Conservation (phyloP, 768 basidiomycete genomes). For the Mycena galopus region DNA sequence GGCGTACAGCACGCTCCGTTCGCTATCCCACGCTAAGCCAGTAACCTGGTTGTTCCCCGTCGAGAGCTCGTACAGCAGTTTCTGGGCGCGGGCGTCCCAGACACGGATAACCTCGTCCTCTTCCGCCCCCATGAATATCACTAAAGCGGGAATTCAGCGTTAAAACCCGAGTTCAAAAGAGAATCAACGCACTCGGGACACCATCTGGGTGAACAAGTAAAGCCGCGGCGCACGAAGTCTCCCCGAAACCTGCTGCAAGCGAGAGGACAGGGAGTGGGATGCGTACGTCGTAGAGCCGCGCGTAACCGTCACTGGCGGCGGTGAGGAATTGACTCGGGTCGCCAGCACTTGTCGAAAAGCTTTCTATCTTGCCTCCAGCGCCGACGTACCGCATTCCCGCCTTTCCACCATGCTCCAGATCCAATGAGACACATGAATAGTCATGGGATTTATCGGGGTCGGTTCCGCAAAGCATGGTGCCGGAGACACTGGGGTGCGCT, state of each 20-base stretch:
- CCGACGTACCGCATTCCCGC: conserved; percentile 50
- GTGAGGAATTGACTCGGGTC: conserved; percentile 55
- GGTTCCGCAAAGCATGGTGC: conserved; percentile 41
- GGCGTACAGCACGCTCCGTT: conserved; percentile 48
- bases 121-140: conserved; percentile 47
- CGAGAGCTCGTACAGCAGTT: conserved; percentile 55
- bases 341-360: conserved; percentile 49
- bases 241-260: conserved; percentile 39
- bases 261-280: conserved; percentile 52
- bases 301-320: conserved; percentile 52
- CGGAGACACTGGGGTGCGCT: conserved; percentile 39
- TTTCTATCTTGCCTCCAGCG: conserved; percentile 48
- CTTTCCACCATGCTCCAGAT: conserved; percentile 52
- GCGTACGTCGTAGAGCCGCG: conserved; percentile 54
- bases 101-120: conserved; percentile 51
- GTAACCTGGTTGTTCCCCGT: conserved; percentile 59
- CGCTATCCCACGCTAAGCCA: conserved; percentile 50
- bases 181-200: conserved; percentile 46
- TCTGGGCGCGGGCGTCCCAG: conserved; percentile 57
- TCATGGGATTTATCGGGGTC: conserved; percentile 8
- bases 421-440: conserved; percentile 43
- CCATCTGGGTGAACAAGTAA: conserved; percentile 54
- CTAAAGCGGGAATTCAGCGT: neutral
- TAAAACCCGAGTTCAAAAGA: neutral
- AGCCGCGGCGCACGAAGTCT: conserved; percentile 38